Evolutionary conservation across 768 basidiomycete genomes (phyloP).

Genomic region (Amanita muscaria): DNA sequence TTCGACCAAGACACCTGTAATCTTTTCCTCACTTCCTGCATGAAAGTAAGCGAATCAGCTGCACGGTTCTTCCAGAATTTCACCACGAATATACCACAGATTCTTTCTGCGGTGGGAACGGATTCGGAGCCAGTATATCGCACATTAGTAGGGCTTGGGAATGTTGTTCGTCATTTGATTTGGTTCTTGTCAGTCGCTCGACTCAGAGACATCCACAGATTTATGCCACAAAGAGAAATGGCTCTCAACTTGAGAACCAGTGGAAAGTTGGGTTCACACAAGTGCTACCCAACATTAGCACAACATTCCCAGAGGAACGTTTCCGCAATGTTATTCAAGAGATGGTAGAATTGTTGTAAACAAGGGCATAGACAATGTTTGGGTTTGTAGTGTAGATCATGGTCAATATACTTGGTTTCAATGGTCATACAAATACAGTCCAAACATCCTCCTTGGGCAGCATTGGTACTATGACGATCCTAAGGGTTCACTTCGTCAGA

Average conservation of each 20-base stretch:
- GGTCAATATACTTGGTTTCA: too few species aligned
- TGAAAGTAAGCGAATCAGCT: slow-evolving; percentile 30
- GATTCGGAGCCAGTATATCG: slow-evolving; percentile 71
- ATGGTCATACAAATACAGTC: background rate
- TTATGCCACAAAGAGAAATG: slow-evolving; percentile 34
- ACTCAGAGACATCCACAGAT: slow-evolving; percentile 29
- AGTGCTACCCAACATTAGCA: slow-evolving; percentile 30
- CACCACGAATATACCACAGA: slow-evolving; percentile 20
- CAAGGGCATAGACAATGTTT: slow-evolving; percentile 2
- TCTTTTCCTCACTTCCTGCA: slow-evolving; percentile 35
- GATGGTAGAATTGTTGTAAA: slow-evolving; percentile 34
- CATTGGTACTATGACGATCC: background rate
- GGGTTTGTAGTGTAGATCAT: too few species aligned
- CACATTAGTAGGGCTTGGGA: slow-evolving; percentile 63
- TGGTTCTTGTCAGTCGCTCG: background rate
- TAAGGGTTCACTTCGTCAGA: slow-evolving; percentile 54
- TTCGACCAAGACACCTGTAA: slow-evolving; percentile 31
- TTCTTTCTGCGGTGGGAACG: slow-evolving; percentile 37
- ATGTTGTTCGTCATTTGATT: slow-evolving; percentile 50
- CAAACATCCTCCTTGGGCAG: background rate
- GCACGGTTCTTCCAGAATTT: background rate
- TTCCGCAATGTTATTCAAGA: slow-evolving; percentile 42
- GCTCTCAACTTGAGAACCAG: slow-evolving; percentile 25
- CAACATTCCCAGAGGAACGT: slow-evolving; percentile 48
- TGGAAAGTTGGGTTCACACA: slow-evolving; percentile 34